These are phyloP conservation scores for Penicillium sp. DNA, from an alignment of 2,329 filamentous ascomycete genomes.

Conservation along the genomic window DNA sequence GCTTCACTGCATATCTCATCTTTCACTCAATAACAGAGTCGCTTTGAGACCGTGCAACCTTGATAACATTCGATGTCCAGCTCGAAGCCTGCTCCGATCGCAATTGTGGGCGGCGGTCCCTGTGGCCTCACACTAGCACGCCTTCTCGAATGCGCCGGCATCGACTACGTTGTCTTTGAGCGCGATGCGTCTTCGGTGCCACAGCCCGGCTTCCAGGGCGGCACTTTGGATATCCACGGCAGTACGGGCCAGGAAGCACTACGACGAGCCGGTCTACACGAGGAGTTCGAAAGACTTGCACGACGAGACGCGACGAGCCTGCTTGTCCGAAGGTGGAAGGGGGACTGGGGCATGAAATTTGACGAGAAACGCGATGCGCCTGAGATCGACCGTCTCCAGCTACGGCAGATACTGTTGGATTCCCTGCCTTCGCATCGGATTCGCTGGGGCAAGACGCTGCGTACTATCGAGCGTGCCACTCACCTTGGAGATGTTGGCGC, in stretches of 20 bases:
- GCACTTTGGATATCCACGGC: slow-evolving; percentile 25
- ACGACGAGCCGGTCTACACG: slow-evolving; percentile 22
- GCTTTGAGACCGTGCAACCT: neutral
- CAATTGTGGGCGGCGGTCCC: slow-evolving; percentile 24
- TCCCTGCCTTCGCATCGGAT: slow-evolving; percentile 37
- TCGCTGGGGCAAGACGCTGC: slow-evolving; percentile 35
- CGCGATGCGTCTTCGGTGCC: slow-evolving; percentile 10
- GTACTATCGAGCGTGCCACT: slow-evolving; percentile 15
- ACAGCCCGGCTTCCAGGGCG: slow-evolving; percentile 18
- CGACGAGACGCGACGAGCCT: slow-evolving; percentile 19
- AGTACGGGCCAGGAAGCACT: slow-evolving; percentile 24
- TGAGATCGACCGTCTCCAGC: slow-evolving; percentile 44
- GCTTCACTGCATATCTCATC: neutral
- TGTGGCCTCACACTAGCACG: slow-evolving; percentile 23
- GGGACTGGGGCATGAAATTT: neutral
- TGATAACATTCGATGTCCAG: neutral
- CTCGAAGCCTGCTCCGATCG: slow-evolving; percentile 14
- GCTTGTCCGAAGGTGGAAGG: slow-evolving; percentile 9
- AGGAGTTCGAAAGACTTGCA: slow-evolving; percentile 21
- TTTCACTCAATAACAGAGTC: neutral
- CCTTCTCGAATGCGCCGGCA: slow-evolving; percentile 17
- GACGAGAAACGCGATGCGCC: slow-evolving; percentile 36
- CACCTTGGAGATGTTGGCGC: neutral
- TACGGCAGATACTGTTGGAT: slow-evolving; percentile 40
- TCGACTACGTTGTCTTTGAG: slow-evolving; percentile 25